Evolutionary conservation across 768 basidiomycete species (phyloP).

Genomic region (Atractiella rhizophila): DNA sequence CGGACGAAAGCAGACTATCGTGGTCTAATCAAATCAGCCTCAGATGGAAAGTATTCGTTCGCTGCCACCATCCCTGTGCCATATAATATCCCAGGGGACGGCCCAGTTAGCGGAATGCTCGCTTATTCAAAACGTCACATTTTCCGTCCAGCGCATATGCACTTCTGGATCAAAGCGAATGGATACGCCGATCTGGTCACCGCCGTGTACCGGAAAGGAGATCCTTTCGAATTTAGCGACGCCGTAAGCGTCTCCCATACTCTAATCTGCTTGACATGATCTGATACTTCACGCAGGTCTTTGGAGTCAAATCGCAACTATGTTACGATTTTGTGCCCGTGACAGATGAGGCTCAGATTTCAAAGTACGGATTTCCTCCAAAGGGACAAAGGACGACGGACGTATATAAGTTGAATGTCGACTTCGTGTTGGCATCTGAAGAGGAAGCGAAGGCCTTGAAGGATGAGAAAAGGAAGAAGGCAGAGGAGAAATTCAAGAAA

Average conservation of each 20-base stretch:
- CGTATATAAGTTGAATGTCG: not conserved
- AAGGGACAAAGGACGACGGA: not conserved
- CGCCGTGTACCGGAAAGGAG: slow-evolving; percentile 46
- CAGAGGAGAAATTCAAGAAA: too few species aligned
- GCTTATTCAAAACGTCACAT: slow-evolving; percentile 35
- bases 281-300: slow-evolving; percentile 32
- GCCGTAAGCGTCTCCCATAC: not conserved
- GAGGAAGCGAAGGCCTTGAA: slow-evolving; percentile 25
- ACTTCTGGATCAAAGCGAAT: slow-evolving; percentile 32
- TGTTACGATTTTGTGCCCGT: slow-evolving; percentile 40
- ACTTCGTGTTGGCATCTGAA: slow-evolving; percentile 26
- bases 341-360: slow-evolving; percentile 30
- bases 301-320: slow-evolving; percentile 55
- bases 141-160: slow-evolving; percentile 55
- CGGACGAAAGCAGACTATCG: slow-evolving; percentile 12
- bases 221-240: slow-evolving; percentile 25
- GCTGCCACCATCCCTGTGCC: slow-evolving; percentile 12
- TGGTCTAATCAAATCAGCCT: slow-evolving; percentile 11
- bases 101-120: slow-evolving; percentile 44
- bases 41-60: slow-evolving; percentile 14
- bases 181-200: slow-evolving; percentile 50
- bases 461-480: slow-evolving; percentile 11
- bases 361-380: slow-evolving; percentile 27
- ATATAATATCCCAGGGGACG: slow-evolving; percentile 24
- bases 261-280: not conserved